A percentile compares a stretch with the other conserved stretches of the same genome.
Evolutionary conservation across 148 eudicot species (phyloP).

Genomic region (Salicornia ramosissima): DNA sequence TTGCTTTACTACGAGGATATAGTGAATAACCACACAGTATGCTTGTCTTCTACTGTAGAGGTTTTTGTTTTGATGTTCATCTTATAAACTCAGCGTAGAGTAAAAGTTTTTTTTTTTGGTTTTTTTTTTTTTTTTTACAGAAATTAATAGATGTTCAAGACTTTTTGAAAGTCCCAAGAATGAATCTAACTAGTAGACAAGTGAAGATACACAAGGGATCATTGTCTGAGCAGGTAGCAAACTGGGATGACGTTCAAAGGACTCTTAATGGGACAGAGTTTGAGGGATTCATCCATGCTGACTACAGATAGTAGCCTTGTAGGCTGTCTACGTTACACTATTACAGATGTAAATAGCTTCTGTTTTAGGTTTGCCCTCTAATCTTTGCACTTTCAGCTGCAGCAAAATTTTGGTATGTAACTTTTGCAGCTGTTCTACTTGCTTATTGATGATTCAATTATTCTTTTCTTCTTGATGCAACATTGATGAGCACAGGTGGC

Average conservation of each 20-base stretch:
- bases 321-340: conserved; percentile 16
- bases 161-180: conserved; percentile 59
- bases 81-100: not conserved
- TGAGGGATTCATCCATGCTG: conserved; percentile 49
- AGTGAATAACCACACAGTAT: conserved; percentile 59
- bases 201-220: conserved; percentile 89
- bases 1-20: conserved; percentile 75
- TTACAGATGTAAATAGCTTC: conserved; percentile 34
- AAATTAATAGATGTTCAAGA: conserved; percentile 67
- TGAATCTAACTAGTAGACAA: conserved; percentile 59
- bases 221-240: conserved; percentile 59
- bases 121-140: conserved; percentile 22
- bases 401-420: conserved; percentile 17
- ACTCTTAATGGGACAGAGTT: conserved; percentile 71
- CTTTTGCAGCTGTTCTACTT: not conserved
- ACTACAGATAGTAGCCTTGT: conserved; percentile 49
- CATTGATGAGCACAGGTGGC: not conserved
- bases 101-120: conserved; percentile 1
- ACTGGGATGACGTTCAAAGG: conserved; percentile 66
- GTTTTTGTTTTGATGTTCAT: not conserved
- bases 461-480: not conserved
- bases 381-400: not conserved
- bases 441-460: conserved; percentile 15
- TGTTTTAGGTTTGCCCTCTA: not conserved
- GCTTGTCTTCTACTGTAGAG: conserved; percentile 15